Base-by-base conservation (phyloP, 2,329 filamentous ascomycete species). In the Coniochaeta sp. region DNA sequence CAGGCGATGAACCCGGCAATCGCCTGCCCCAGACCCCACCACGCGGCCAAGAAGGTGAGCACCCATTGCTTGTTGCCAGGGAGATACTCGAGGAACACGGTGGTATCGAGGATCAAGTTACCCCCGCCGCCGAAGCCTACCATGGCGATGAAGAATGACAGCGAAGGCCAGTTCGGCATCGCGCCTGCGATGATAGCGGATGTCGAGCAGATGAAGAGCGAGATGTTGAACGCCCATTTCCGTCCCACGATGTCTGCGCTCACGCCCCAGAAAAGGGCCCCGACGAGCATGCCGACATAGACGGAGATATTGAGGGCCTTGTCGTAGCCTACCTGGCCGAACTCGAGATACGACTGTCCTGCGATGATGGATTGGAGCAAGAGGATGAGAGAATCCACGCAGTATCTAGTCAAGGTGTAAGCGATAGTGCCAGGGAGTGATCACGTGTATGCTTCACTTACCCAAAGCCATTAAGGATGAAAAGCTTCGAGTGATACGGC, bases 191-290 rank as follows among this genome's bases (percentile, higher is more conserved):
- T 74, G 59, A 89, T 83, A 32, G 81, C 81, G 56, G 87, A 85
- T 7, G 89, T 70, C 0, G 85, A 87, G 0, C 89, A 90, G 36
- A 93, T 79, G 4, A 88, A 85, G 1, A 93, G 83, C 0, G 90
- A 92, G n/a, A 90, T 70, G 67, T 93, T 93, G 72, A 93, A 93
- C 0, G 88, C 90, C 79, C 84, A 86, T 65, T 83, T 81, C 17
- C 90, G 83, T n/a, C 90, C 90, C 62, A 92, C 90, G 26, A 93
- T 77, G 69, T 93, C 90, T 66, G 88, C 91, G 0, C 88, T 88
- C 60, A 93, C 89, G 0, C 90, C 90, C 89, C 89, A 91, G 67
- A 87, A 92, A 32, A 91, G 77, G 6, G 89, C 89, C 1, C 89
- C 89, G 9, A 81, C 77, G 4, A 92, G 78, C 16, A 93, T 79